Base-by-base conservation (phyloP, 2,329 filamentous ascomycete species). In the Fusarium agapanthi region DNA sequence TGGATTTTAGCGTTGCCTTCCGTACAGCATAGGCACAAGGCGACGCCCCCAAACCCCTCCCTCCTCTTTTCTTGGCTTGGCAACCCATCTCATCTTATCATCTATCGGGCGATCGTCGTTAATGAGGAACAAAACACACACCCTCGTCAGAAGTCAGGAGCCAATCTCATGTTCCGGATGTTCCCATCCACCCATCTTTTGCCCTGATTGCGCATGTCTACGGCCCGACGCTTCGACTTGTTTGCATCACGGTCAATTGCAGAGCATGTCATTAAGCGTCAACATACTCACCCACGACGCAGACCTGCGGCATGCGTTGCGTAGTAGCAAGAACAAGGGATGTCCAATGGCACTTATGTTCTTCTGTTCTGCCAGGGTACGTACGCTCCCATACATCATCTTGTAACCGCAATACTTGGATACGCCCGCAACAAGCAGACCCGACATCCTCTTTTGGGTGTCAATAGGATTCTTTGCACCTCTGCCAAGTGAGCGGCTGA, bases 101-200 rank as follows among this genome's bases (percentile, higher is more conserved):
- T 76, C 62, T 72, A 73, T 76, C 72, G 65, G 74, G 63, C 68
- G 75, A 76, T 76, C 74, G 69, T 69, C 58, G 43, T 69, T 71
- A 67, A 68, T 64, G 67, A 65, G 72, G 70, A 63, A 59, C 41
- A 57, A 68, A 66, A 61, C 45, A 60, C 56, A 55, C 61, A 43
- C 48, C 64, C 68, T 60, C 66, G 51, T 74, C 68, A 75, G 66
- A 74, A 76, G 72, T 69, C 68, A 76, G 66, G 71, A 75, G 72
- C 73, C 74, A 76, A 76, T 76, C 66, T 75, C 54, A 64, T 57
- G 64, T 50, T 40, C 43, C 50, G 54, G 54, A 41, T 51, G 45
- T 47, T 40, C 60, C 45, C 48, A 47, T 69, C 50, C 65, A 61
- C 53, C 44, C 28, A 35, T 50, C 50, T 28, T 53, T 45, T 37